Conservation (phyloP, 176 grass and related monocot species). For the Saccharum spontaneum region DNA sequence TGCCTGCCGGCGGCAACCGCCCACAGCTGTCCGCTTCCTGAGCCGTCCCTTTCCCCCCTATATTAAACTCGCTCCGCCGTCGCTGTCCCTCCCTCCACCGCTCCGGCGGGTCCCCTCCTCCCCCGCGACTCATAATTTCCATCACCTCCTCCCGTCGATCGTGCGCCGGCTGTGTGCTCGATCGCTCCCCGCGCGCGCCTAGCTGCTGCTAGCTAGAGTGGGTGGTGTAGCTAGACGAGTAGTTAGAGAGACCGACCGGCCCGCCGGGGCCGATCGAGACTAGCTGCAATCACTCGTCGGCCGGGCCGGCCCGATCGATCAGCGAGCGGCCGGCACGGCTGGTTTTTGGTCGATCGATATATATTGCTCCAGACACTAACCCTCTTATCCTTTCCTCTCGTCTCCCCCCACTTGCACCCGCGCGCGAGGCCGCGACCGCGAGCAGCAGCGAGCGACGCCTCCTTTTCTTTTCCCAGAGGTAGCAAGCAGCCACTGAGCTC, state of each 20-base stretch:
- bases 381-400: slow-evolving; percentile 44
- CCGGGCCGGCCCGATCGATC: neutral
- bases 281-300: neutral
- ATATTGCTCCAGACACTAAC: slow-evolving; percentile 37
- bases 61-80: slow-evolving; percentile 46
- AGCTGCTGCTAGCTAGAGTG: neutral
- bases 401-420: slow-evolving; percentile 42
- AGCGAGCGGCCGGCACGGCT: no score
- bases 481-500: slow-evolving; percentile 35
- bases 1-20: slow-evolving; percentile 33
- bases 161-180: neutral
- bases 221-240: neutral
- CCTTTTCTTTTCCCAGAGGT: slow-evolving; percentile 32
- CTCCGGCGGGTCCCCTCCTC: neutral
- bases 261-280: neutral
- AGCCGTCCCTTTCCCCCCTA: slow-evolving; percentile 36
- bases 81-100: slow-evolving; percentile 28
- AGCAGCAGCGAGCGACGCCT: neutral
- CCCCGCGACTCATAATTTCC: neutral
- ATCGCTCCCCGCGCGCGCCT: neutral
- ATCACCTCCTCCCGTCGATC: neutral
- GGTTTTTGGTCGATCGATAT: slow-evolving; percentile 5
- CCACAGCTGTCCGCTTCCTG: slow-evolving; percentile 39
- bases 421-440: neutral
- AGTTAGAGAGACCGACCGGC: neutral